Percentiles rank a stretch among this genome's conserved stretches.
phyloP scores from a whole-genome alignment of 2,329 filamentous ascomycete species.

The Lasiodiplodia hormozganensis region DNA sequence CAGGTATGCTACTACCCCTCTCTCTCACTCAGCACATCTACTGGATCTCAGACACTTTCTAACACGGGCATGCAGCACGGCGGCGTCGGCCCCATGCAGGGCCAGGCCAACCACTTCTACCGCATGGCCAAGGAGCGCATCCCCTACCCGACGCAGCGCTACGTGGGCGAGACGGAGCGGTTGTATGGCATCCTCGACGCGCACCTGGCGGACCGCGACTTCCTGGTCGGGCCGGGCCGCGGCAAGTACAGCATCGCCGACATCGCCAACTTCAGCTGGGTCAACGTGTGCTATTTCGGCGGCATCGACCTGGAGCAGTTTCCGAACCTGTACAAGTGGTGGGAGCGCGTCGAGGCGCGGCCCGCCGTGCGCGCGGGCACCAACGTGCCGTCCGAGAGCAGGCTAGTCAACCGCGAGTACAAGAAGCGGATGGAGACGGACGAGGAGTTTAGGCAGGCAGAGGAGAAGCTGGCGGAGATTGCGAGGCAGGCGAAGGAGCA shows the following conservation, averaged over 20 bases:
- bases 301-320: conserved; percentile 52
- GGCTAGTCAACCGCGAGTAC: conserved; percentile 52
- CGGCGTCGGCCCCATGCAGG: conserved; percentile 49
- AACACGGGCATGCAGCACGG: conserved; percentile 8
- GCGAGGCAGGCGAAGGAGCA: conserved; percentile 53
- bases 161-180: conserved; percentile 56
- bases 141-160: conserved; percentile 54
- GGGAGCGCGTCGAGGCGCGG: conserved; percentile 49
- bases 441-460: conserved; percentile 56
- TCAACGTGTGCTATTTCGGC: conserved; percentile 49
- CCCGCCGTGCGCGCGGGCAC: conserved; percentile 52
- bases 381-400: conserved; percentile 45
- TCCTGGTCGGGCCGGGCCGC: conserved; percentile 53
- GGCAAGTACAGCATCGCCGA: conserved; percentile 56
- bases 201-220: conserved; percentile 48
- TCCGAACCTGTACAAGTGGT: conserved; percentile 54
- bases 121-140: conserved; percentile 53
- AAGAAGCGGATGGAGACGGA: conserved; percentile 52
- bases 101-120: conserved; percentile 47
- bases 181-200: conserved; percentile 53
- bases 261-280: conserved; percentile 55
- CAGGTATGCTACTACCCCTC: conserved; percentile 37
- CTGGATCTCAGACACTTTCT: not conserved
- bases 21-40: not conserved
- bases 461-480: conserved; percentile 47